Evolutionary conservation across 305 asterid species (phyloP).

Genomic region (Rubia tinctorum): DNA sequence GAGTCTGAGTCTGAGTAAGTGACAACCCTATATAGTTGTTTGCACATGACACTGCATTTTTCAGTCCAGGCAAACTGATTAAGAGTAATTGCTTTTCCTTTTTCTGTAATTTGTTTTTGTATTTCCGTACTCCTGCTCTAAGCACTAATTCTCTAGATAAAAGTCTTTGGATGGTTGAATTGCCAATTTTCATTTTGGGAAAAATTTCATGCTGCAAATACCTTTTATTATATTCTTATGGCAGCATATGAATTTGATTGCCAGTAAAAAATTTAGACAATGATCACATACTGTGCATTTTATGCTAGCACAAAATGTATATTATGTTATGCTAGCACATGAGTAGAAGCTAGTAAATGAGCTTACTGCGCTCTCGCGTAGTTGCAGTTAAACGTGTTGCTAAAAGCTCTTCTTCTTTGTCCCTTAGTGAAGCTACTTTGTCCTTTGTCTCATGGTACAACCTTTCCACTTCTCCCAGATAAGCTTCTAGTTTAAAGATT

Average conservation of each 20-base stretch:
- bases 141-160: neutral
- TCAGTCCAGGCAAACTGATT: no score
- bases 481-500: conserved; percentile 55
- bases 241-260: no score
- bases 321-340: conserved; percentile 9
- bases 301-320: no score
- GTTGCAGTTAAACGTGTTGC: conserved; percentile 36
- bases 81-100: neutral
- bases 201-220: no score
- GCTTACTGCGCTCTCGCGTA: conserved; percentile 51
- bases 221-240: no score
- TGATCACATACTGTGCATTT: neutral
- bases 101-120: neutral
- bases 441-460: conserved; percentile 42
- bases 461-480: conserved; percentile 45
- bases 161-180: neutral
- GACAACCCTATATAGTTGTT: no score
- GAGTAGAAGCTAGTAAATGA: conserved; percentile 17
- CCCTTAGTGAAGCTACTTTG: conserved; percentile 40
- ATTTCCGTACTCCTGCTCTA: neutral
- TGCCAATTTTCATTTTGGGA: neutral
- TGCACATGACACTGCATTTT: conserved; percentile 1
- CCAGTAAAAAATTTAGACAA: no score
- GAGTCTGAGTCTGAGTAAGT: no score
- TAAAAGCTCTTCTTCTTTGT: conserved; percentile 56